These are phyloP conservation scores for Plasmodium gonderi DNA, from an alignment of 169 alveolate genomes.

Conservation along the genomic window DNA sequence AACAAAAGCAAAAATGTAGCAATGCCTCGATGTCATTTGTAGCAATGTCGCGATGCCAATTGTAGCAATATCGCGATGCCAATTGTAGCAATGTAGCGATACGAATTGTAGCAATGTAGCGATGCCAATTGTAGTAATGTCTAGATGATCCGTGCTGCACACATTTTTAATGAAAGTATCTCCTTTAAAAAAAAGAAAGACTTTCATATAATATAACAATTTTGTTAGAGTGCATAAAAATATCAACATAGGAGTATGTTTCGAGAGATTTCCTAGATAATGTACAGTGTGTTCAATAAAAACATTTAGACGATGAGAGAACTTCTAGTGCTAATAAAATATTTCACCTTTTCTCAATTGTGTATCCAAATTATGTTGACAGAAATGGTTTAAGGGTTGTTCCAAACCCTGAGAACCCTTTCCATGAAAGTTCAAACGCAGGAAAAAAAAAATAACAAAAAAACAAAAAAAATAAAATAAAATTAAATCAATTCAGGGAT, in stretches of 20 bases:
- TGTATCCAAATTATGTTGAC: background rate
- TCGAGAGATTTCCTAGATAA: background rate
- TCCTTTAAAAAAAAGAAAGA: background rate
- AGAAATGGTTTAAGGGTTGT: too few relatives aligned
- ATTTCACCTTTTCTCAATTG: conserved; percentile 2
- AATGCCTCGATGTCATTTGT: background rate
- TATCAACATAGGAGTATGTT: background rate
- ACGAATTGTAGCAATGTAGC: too few relatives aligned
- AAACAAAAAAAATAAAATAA: background rate
- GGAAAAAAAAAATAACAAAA: background rate
- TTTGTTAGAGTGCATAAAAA: background rate
- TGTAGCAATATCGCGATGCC: too few relatives aligned
- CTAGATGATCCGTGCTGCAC: background rate
- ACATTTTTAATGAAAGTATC: background rate
- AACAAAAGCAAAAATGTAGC: background rate
- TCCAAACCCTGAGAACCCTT: too few relatives aligned
- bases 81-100: too few relatives aligned
- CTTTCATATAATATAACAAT: background rate
- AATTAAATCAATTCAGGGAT: background rate
- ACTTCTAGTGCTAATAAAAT: background rate
- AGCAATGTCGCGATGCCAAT: too few relatives aligned
- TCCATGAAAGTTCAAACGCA: too few relatives aligned
- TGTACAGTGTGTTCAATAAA: background rate
- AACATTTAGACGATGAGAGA: background rate
- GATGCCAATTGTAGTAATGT: background rate